Evolutionary conservation across 2,329 filamentous ascomycete genomes (phyloP).

Genomic region (Beauveria rudraprayagi): DNA sequence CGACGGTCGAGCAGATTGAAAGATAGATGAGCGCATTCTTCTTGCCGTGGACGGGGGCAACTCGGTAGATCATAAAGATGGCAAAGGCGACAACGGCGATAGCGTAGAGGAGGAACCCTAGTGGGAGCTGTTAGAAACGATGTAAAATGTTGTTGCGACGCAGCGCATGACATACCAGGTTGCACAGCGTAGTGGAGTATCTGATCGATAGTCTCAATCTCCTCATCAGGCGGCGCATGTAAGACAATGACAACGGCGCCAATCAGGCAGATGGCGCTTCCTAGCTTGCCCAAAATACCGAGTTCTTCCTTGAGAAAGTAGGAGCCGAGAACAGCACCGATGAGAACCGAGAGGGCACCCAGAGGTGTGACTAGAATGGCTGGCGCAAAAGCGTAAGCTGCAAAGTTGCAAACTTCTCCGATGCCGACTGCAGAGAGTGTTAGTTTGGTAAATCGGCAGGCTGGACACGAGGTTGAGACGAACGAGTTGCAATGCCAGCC

Average conservation of each 20-base stretch:
- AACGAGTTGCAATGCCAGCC: conserved; percentile 85
- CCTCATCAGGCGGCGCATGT: conserved; percentile 89
- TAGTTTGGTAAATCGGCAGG: conserved; percentile 12
- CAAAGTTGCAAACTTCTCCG: conserved; percentile 94
- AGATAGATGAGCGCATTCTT: conserved; percentile 94
- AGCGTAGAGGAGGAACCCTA: conserved; percentile 87
- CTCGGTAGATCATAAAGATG: conserved; percentile 89
- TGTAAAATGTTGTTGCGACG: conserved; percentile 3
- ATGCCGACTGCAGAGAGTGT: conserved; percentile 59
- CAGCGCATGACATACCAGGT: conserved; percentile 56
- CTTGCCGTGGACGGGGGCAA: conserved; percentile 84
- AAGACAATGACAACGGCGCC: conserved; percentile 96
- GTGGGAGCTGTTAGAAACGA: conserved; percentile 13
- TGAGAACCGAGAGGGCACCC: conserved; percentile 87
- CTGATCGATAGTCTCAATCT: conserved; percentile 84
- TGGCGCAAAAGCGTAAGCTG: conserved; percentile 94
- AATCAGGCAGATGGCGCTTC: conserved; percentile 91
- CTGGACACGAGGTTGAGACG: conserved; percentile 23
- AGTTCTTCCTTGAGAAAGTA: conserved; percentile 90
- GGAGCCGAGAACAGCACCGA: conserved; percentile 87
- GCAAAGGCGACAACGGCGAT: conserved; percentile 74
- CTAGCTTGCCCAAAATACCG: conserved; percentile 84
- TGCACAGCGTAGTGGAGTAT: conserved; percentile 86
- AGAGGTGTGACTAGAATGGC: conserved; percentile 97
- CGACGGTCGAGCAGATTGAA: conserved; percentile 95